A percentile compares a stretch with the other conserved stretches of the same genome.
Conservation (phyloP, 192 early-diverging fungal genomes). For the Umbelopsis sp. region DNA sequence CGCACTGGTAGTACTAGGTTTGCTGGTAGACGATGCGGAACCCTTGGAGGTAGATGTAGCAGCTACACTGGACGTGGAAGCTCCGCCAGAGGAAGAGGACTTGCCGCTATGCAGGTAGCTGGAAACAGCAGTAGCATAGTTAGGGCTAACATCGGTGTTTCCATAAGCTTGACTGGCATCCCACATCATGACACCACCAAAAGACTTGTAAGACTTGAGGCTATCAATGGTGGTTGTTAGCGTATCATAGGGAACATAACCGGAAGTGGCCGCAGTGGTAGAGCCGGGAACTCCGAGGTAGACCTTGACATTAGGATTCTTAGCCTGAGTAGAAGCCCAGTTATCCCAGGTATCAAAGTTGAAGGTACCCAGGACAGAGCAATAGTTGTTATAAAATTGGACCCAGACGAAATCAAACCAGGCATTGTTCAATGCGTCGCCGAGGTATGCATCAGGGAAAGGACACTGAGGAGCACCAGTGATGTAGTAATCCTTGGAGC, state of each 20-base stretch:
- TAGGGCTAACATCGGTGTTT: conserved; percentile 34
- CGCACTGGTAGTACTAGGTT: conserved; percentile 17
- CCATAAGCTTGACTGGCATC: conserved; percentile 35
- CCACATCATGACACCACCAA: conserved; percentile 42
- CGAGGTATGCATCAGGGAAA: conserved; percentile 60
- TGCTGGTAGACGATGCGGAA: conserved; percentile 4
- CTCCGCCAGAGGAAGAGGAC: neutral
- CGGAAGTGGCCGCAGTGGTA: conserved; percentile 52
- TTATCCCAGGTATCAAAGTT: conserved; percentile 64
- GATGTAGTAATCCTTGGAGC: conserved; percentile 56
- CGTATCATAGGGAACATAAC: conserved; percentile 42
- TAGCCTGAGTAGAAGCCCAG: conserved; percentile 59
- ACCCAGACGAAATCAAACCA: conserved; percentile 70
- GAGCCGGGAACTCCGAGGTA: conserved; percentile 62
- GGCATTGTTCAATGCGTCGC: conserved; percentile 52
- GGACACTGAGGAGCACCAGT: conserved; percentile 65
- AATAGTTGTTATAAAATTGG: conserved; percentile 73
- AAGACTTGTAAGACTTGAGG: conserved; percentile 16
- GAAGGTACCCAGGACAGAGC: conserved; percentile 55
- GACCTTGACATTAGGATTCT: conserved; percentile 61
- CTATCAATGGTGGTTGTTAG: conserved; percentile 42
- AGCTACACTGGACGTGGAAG: neutral
- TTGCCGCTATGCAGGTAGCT: conserved; percentile 2
- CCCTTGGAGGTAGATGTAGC: neutral
- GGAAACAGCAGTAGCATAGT: conserved; percentile 31